phyloP scores from a whole-genome alignment of 768 basidiomycete species.

The Tricholoma sp. region DNA sequence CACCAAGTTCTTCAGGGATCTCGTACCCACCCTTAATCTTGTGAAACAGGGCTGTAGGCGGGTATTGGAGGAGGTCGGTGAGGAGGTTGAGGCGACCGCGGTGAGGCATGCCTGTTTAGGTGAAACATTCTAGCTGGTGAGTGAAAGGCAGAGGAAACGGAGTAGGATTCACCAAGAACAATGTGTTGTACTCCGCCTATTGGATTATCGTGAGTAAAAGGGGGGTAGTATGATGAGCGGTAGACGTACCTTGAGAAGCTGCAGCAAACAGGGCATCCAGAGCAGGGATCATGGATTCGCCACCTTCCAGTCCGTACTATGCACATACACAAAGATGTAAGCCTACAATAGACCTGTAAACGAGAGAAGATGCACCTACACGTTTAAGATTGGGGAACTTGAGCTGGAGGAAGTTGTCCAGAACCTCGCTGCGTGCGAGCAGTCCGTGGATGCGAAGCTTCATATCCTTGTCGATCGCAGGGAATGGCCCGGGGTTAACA shows the following conservation, averaged over 20 bases:
- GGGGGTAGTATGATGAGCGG: not conserved
- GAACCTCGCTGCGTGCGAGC: slow-evolving; percentile 69
- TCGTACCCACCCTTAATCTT: slow-evolving; percentile 84
- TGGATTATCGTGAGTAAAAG: not conserved
- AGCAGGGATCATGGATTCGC: slow-evolving; percentile 90
- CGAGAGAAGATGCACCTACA: slow-evolving; percentile 21
- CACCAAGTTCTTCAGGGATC: slow-evolving; percentile 57
- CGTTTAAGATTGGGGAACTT: slow-evolving; percentile 89
- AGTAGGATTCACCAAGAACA: slow-evolving; percentile 40
- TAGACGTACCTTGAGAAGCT: slow-evolving; percentile 48
- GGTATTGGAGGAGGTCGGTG: slow-evolving; percentile 66
- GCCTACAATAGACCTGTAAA: not conserved
- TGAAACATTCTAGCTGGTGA: not conserved
- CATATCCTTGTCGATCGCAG: slow-evolving; percentile 24
- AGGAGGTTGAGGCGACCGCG: slow-evolving; percentile 84
- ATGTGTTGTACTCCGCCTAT: slow-evolving; percentile 63
- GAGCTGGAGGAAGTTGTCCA: slow-evolving; percentile 80
- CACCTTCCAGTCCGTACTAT: slow-evolving; percentile 86
- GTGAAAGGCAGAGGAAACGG: not conserved
- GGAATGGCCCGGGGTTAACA: slow-evolving; percentile 22
- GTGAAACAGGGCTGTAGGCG: slow-evolving; percentile 69
- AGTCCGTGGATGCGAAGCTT: slow-evolving; percentile 62
- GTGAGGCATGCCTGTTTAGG: slow-evolving; percentile 67
- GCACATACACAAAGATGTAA: not conserved
- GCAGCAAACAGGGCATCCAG: slow-evolving; percentile 70